Conservation (phyloP, 345 rosid species). For the Draba incana region DNA sequence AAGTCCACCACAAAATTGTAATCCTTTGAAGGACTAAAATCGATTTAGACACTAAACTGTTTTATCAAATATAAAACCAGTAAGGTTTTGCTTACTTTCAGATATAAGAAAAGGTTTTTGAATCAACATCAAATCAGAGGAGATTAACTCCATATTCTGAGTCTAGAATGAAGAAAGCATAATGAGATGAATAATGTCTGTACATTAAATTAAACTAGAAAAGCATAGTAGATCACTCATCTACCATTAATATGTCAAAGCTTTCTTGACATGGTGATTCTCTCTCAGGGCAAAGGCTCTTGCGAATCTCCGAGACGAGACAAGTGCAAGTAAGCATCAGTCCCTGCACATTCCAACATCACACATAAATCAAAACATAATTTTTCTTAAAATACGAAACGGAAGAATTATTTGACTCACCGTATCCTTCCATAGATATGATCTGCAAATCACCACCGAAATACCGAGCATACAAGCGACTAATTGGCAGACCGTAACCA, state of each 20-base stretch:
- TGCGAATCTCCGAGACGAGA: constrained; percentile 67
- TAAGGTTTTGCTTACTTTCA: not conserved
- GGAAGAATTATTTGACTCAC: constrained; percentile 51
- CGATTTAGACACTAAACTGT: not conserved
- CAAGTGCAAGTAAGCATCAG: constrained; percentile 74
- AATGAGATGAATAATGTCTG: constrained; percentile 32
- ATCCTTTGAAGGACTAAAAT: no score
- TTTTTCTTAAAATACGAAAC: constrained; percentile 27
- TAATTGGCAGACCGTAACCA: constrained; percentile 93
- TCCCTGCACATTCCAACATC: constrained; percentile 53
- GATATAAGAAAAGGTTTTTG: constrained; percentile 17
- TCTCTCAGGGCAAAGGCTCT: constrained; percentile 68
- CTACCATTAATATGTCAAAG: constrained; percentile 36
- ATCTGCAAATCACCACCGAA: constrained; percentile 97
- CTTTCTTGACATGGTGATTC: constrained; percentile 16
- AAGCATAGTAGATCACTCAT: constrained; percentile 23
- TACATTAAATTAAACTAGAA: constrained; percentile 25
- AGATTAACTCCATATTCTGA: constrained; percentile 39
- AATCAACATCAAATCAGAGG: constrained; percentile 31
- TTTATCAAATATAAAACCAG: constrained; percentile 6
- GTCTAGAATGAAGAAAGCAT: constrained; percentile 31
- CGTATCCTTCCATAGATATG: constrained; percentile 99
- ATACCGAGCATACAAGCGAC: constrained; percentile 92
- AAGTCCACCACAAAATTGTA: no score
- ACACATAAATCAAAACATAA: not conserved